Percentiles rank a stretch among this genome's conserved stretches.
phyloP scores from a whole-genome alignment of 192 early-diverging fungal genomes.

The Powellomyces hirtus region DNA sequence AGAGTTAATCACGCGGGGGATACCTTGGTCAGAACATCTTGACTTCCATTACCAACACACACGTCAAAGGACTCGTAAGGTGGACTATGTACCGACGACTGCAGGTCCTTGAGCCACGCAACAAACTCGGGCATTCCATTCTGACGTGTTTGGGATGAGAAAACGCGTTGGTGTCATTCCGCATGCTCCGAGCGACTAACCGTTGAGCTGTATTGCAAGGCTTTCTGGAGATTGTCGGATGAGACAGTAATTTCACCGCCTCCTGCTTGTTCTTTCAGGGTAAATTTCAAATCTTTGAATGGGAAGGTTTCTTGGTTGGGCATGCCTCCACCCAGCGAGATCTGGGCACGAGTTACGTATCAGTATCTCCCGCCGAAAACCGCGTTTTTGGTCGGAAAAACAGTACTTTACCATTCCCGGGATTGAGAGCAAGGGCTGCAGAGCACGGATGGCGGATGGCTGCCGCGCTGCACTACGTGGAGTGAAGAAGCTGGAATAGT shows the following conservation, averaged over 20 bases:
- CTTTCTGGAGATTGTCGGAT: slow-evolving; percentile 33
- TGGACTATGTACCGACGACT: slow-evolving; percentile 44
- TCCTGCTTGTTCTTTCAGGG: slow-evolving; percentile 27
- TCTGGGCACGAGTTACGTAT: neutral
- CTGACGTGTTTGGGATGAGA: slow-evolving; percentile 1
- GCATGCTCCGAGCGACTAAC: neutral
- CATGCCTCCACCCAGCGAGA: slow-evolving; percentile 48
- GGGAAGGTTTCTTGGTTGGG: slow-evolving; percentile 53
- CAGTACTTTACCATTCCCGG: slow-evolving; percentile 42
- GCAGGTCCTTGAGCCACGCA: slow-evolving; percentile 46
- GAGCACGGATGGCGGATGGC: slow-evolving; percentile 49
- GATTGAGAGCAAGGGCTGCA: slow-evolving; percentile 34
- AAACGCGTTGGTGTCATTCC: neutral
- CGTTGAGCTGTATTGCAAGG: slow-evolving; percentile 52
- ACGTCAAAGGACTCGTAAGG: slow-evolving; percentile 43
- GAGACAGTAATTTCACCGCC: slow-evolving; percentile 41
- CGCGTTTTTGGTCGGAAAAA: neutral
- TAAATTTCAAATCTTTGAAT: slow-evolving; percentile 43
- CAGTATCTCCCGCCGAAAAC: neutral
- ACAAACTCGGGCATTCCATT: slow-evolving; percentile 50
- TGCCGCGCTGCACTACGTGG: slow-evolving; percentile 31
- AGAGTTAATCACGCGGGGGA: neutral
- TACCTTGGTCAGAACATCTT: slow-evolving; percentile 56
- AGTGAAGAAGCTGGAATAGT: slow-evolving; percentile 44
- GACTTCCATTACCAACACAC: slow-evolving; percentile 52